Conservation (phyloP, 129 eudicot species). For the Flaveria ramosissima region DNA sequence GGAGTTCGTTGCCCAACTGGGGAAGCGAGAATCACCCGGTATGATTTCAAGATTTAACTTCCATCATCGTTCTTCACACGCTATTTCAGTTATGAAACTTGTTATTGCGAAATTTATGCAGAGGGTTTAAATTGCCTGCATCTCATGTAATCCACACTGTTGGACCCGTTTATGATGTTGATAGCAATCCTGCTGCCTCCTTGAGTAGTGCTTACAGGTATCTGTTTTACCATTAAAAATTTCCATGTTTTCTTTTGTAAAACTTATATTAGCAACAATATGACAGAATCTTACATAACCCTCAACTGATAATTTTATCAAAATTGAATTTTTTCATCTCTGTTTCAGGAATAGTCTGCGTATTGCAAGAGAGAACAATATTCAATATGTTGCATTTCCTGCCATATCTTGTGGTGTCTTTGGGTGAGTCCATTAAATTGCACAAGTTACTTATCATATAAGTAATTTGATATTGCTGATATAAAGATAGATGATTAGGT, state of each 20-base stretch:
- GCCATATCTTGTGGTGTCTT: constrained; percentile 89
- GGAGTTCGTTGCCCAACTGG: constrained; percentile 98
- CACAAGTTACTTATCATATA: not conserved
- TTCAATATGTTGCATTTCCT: constrained; percentile 87
- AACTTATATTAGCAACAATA: not conserved
- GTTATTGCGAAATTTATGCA: constrained; percentile 36
- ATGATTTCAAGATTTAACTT: constrained; percentile 22
- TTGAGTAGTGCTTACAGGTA: constrained; percentile 84
- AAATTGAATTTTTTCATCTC: constrained; percentile 6
- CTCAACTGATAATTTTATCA: not conserved
- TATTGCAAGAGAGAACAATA: constrained; percentile 76
- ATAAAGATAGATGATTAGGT: not conserved
- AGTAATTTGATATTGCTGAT: not conserved
- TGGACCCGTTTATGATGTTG: constrained; percentile 76
- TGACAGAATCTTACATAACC: not conserved
- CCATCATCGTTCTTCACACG: not conserved
- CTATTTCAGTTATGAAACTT: not conserved
- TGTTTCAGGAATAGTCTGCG: constrained; percentile 72
- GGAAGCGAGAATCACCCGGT: constrained; percentile 98
- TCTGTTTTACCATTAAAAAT: not conserved
- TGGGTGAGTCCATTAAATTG: constrained; percentile 50
- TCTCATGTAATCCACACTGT: constrained; percentile 95
- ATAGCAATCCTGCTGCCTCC: constrained; percentile 53
- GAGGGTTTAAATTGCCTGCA: constrained; percentile 92
- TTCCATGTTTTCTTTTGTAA: not conserved